These are phyloP conservation scores for Hippophae tibetana DNA, from an alignment of 306 rosid genomes.

Conservation along the genomic window DNA sequence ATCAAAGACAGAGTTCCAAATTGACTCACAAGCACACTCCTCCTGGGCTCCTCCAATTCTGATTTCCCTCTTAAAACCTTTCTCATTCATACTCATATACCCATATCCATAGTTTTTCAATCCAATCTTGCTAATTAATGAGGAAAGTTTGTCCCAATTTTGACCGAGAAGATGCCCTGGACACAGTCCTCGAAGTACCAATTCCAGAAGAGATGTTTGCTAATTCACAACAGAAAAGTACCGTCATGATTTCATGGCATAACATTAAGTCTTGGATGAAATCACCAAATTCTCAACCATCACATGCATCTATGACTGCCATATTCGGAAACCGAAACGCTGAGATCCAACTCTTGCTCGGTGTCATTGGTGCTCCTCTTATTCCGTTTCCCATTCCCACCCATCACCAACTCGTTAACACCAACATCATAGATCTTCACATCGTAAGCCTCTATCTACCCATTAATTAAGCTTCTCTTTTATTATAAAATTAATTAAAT, in stretches of 20 bases:
- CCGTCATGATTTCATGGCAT: constrained; percentile 46
- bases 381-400: constrained; percentile 54
- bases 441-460: constrained; percentile 35
- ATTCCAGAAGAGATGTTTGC: constrained; percentile 67
- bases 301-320: constrained; percentile 21
- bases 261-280: constrained; percentile 77
- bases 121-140: constrained; percentile 9
- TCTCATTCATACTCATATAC: not conserved
- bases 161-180: constrained; percentile 82
- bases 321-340: constrained; percentile 51
- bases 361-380: constrained; percentile 85
- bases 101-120: not conserved
- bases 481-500: too few species aligned
- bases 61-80: constrained; percentile 5
- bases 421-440: constrained; percentile 63
- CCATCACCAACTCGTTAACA: constrained; percentile 42
- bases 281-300: constrained; percentile 34
- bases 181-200: constrained; percentile 91
- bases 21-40: not conserved
- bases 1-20: constrained; percentile 12
- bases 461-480: not conserved
- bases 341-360: constrained; percentile 75
- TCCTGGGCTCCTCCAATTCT: not conserved
- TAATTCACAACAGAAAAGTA: constrained; percentile 28
- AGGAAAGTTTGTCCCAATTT: constrained; percentile 85